A percentile compares a stretch with the other conserved stretches of the same genome.
These are phyloP conservation scores for Tuber calosporum DNA, from an alignment of 495 filamentous ascomycete genomes.

Conservation along the genomic window DNA sequence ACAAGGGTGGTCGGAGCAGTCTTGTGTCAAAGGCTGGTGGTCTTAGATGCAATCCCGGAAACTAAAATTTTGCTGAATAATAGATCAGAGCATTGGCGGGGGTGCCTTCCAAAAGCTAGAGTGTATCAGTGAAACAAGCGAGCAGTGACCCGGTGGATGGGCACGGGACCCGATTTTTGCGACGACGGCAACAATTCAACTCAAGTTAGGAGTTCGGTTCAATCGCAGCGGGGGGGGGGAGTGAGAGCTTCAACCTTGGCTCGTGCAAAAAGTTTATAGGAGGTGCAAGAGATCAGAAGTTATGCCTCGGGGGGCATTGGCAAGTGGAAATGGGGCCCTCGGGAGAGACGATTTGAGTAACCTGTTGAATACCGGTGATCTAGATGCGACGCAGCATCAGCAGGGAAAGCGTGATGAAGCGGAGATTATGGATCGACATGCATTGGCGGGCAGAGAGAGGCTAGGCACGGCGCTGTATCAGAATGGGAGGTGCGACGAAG, in stretches of 20 bases:
- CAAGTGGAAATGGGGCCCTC: slow-evolving; percentile 18
- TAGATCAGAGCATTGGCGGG: not conserved
- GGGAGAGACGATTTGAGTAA: slow-evolving; percentile 21
- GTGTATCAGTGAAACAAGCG: not conserved
- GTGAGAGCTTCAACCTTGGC: too few relatives aligned
- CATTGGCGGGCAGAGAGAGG: slow-evolving; percentile 11
- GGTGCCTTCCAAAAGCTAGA: not conserved
- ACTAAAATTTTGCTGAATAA: not conserved
- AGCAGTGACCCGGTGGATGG: not conserved
- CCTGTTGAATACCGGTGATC: not conserved
- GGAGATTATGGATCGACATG: not conserved
- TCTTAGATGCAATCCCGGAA: not conserved
- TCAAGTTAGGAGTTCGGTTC: too few relatives aligned
- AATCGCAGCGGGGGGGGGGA: too few relatives aligned
- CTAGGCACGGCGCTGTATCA: not conserved
- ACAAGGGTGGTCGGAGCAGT: not conserved
- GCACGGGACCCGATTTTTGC: too few relatives aligned
- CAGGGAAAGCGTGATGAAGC: slow-evolving; percentile 2
- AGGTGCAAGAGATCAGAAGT: not conserved
- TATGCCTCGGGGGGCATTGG: not conserved
- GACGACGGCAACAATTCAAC: too few relatives aligned
- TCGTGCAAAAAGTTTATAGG: too few relatives aligned
- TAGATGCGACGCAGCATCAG: not conserved
- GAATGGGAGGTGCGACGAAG: not conserved
- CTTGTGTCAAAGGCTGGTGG: not conserved